Evolutionary conservation across 2,329 filamentous ascomycete genomes (phyloP), one percentile per base, ranked within the genome.

Genomic region (Calycina herbarum): DNA sequence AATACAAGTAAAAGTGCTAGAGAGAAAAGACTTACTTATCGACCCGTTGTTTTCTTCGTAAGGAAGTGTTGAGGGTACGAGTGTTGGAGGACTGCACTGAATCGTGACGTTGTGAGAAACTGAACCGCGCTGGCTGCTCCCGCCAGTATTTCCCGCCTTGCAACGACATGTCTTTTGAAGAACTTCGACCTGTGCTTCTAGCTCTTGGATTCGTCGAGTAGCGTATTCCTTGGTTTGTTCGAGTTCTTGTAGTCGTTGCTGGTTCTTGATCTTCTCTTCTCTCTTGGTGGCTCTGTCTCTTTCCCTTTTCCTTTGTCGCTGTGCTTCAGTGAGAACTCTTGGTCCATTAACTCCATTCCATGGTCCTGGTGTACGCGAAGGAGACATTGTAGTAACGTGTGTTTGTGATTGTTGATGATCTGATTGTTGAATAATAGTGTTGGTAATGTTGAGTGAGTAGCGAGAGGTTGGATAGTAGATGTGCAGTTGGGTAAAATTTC

Each of bases 311-410:
- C 65, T 51, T 33, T 63, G 48, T n/a, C 65, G 59, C 58, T 66
- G 65, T 29, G 62, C 65, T 59, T 64, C 62, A 29, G 65, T 64
- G 24, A 66, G 61, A 35, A 68, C 20, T 57, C 61, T 57, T 56
- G 65, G 69, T 63, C 70, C 64, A 57, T 64, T 63, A 2, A 33
- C 61, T 11, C 58, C 65, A 59, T 66, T 64, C 65, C 65, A 66
- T 42, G 62, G 35, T 42, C 65, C 65, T 24, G 58, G 58, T 24
- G 58, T 20, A 17, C 63, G 59, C 38, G 56, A 42, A 20, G 58
- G 42, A 33, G 63, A 61, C 61, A 63, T 63, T 48, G 31, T 48
- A 3, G n/a, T 59, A 38, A 27, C n/a, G 20, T 38, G 13, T 62
- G 17, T 33, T 24, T 27, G 8, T 57, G 51, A 38, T 56, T n/a